phyloP scores from a whole-genome alignment of 1,284 basidiomycete genomes.

The Gymnopus androsaceus region DNA sequence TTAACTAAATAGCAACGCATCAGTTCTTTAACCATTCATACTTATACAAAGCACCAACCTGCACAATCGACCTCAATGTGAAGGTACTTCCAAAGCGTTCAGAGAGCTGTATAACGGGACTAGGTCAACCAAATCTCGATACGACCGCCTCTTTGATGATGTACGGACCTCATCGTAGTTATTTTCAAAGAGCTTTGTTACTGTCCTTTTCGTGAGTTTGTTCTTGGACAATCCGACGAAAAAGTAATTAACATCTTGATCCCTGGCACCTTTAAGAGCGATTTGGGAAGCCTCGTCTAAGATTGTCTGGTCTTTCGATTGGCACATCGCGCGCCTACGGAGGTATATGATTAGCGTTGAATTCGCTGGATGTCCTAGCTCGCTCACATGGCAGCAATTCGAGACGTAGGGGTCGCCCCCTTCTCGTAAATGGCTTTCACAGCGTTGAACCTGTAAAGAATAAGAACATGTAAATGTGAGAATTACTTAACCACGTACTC shows the following conservation, averaged over 20 bases:
- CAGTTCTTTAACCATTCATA: neutral
- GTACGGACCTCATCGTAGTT: conserved; percentile 59
- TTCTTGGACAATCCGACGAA: conserved; percentile 49
- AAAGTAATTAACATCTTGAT: conserved; percentile 68
- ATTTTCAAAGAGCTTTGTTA: conserved; percentile 43
- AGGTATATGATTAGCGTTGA: neutral
- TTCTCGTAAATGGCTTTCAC: conserved; percentile 73
- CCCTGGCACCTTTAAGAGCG: conserved; percentile 56
- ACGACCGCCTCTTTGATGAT: neutral
- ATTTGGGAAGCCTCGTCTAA: conserved; percentile 61
- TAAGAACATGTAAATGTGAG: neutral
- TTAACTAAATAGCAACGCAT: neutral
- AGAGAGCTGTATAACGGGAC: conserved; percentile 2
- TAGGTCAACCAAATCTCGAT: neutral
- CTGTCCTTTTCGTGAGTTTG: conserved; percentile 41
- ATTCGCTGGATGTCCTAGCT: conserved; percentile 42
- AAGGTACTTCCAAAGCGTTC: conserved; percentile 12
- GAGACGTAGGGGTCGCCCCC: conserved; percentile 72
- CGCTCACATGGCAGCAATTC: conserved; percentile 60
- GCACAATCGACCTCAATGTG: conserved; percentile 12
- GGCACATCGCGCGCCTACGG: conserved; percentile 43
- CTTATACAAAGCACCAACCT: conserved; percentile 5
- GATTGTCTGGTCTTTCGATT: conserved; percentile 46
- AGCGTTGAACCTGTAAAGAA: conserved; percentile 48
- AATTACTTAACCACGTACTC: conserved; percentile 48